phyloP scores from a whole-genome alignment of 495 filamentous ascomycete genomes.

The Hypoxylon fragiforme region DNA sequence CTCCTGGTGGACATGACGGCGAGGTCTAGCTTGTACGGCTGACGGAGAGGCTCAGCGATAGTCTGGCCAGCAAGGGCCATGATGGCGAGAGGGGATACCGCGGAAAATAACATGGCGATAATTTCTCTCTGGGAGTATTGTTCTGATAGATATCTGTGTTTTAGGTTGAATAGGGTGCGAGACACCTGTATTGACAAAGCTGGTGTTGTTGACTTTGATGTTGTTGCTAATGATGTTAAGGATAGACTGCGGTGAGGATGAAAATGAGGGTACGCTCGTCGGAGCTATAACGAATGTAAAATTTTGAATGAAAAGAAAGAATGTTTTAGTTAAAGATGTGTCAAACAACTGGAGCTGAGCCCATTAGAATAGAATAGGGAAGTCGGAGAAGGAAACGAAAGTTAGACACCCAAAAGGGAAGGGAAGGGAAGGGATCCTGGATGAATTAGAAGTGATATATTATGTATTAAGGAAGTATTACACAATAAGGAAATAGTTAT shows the following conservation, averaged over 20 bases:
- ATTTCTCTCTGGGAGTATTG: not conserved
- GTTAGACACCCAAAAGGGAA: conserved; percentile 27
- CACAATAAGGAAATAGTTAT: not conserved
- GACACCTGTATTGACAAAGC: not conserved
- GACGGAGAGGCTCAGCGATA: conserved; percentile 42
- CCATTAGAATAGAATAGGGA: conserved; percentile 3
- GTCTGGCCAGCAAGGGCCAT: conserved; percentile 44
- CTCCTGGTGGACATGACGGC: conserved; percentile 45
- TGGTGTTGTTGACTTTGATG: not conserved
- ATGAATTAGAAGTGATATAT: not conserved
- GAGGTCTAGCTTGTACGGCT: conserved; percentile 46
- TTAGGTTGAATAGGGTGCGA: conserved; percentile 13
- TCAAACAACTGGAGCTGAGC: conserved; percentile 19
- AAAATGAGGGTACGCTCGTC: conserved; percentile 16
- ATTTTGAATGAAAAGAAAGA: conserved; percentile 1
- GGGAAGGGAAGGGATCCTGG: conserved; percentile 8
- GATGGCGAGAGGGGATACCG: conserved; percentile 45
- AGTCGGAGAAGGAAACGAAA: conserved; percentile 22
- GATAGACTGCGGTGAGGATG: conserved; percentile 14
- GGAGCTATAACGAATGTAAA: conserved; percentile 17
- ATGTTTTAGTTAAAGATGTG: conserved; percentile 14
- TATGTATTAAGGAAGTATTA: not conserved
- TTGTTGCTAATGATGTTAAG: conserved; percentile 11
- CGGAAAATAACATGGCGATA: conserved; percentile 44
- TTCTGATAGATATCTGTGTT: not conserved